Conservation (phyloP, 2,329 filamentous ascomycete species). For the Magnaporthiopsis incrustans region DNA sequence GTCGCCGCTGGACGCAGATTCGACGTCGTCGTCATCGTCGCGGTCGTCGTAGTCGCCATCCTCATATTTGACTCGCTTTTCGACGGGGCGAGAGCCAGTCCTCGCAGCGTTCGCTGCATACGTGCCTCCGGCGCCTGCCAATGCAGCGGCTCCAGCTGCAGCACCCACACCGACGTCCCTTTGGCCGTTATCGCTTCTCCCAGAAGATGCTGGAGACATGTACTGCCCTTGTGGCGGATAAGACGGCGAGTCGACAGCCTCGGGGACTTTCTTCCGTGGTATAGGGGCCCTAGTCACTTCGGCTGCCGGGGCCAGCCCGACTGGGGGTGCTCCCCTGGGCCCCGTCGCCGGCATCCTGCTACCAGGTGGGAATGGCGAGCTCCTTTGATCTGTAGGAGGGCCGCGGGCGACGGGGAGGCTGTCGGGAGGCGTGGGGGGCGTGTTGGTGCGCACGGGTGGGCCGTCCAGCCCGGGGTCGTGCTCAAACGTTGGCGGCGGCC, state of each 20-base stretch:
- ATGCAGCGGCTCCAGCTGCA: slow-evolving; percentile 3
- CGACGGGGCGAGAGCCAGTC: slow-evolving; percentile 7
- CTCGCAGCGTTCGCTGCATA: slow-evolving; percentile 11
- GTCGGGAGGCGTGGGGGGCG: background rate
- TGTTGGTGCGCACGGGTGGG: slow-evolving; percentile 1
- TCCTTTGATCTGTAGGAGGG: background rate
- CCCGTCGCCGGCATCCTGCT: background rate
- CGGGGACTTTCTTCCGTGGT: slow-evolving; percentile 10
- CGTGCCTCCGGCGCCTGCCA: slow-evolving; percentile 5
- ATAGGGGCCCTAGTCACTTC: slow-evolving; percentile 17
- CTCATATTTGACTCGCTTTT: slow-evolving; percentile 10
- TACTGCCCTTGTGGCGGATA: background rate
- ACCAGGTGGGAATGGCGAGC: background rate
- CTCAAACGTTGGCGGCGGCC: background rate
- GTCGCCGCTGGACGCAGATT: slow-evolving; percentile 16
- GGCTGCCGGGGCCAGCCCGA: slow-evolving; percentile 6
- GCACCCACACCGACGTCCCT: background rate
- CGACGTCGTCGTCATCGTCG: slow-evolving; percentile 23
- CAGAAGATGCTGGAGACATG: background rate
- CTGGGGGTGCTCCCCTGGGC: background rate
- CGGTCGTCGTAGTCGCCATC: slow-evolving; percentile 19
- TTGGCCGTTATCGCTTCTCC: background rate
- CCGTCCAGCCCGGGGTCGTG: background rate
- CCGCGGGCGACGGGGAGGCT: background rate
- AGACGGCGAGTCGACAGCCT: background rate